Evolutionary conservation across 495 filamentous ascomycete species (phyloP).

Genomic region (Lichenothelia convexa): DNA sequence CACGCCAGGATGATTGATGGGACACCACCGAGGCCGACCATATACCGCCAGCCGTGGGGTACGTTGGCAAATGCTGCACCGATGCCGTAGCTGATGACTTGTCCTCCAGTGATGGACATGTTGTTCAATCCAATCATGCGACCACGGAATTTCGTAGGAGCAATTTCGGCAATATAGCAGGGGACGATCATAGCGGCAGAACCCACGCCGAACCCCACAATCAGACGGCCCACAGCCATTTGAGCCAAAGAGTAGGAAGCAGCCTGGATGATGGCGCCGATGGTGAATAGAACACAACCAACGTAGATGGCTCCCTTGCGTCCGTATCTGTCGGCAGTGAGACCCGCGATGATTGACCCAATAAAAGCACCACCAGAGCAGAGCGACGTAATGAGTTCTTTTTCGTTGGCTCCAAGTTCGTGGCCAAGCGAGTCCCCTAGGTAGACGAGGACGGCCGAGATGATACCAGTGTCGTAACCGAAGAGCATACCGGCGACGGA

Average conservation of each 20-base stretch:
- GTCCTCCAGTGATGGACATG: constrained; percentile 34
- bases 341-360: constrained; percentile 30
- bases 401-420: constrained; percentile 19
- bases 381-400: constrained; percentile 31
- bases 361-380: constrained; percentile 32
- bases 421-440: constrained; percentile 20
- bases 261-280: constrained; percentile 30
- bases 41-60: constrained; percentile 30
- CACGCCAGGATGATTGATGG: constrained; percentile 27
- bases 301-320: constrained; percentile 30
- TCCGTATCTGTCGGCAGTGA: constrained; percentile 31
- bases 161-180: constrained; percentile 28
- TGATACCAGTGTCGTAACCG: constrained; percentile 32
- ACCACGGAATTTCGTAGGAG: constrained; percentile 32
- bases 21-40: constrained; percentile 30
- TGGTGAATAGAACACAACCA: constrained; percentile 28
- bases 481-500: constrained; percentile 9
- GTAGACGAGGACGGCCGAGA: constrained; percentile 29
- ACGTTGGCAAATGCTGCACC: constrained; percentile 33
- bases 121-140: constrained; percentile 37
- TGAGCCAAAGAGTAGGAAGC: constrained; percentile 27
- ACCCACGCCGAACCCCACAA: constrained; percentile 35
- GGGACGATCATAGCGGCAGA: constrained; percentile 31
- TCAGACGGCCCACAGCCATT: constrained; percentile 30
- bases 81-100: constrained; percentile 31